Evolutionary conservation across 805 yeast species (phyloP).

Genomic region (Candida loeiensis): DNA sequence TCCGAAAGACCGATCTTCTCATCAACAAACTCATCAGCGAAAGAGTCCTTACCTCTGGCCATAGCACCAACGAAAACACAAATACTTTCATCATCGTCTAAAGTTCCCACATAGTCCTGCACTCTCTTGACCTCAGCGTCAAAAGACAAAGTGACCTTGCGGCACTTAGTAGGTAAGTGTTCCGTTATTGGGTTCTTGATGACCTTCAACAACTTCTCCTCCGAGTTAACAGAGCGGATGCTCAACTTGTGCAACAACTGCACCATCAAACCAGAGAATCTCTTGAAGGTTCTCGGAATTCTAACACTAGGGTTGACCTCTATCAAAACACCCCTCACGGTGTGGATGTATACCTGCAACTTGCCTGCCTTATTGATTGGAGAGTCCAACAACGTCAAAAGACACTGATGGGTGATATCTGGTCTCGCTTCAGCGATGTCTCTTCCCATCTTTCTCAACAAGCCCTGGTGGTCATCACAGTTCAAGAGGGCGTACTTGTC

Average conservation of each 20-base stretch:
- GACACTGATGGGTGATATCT: conserved; percentile 98
- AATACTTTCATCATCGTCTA: conserved; percentile 86
- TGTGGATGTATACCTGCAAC: conserved; percentile 92
- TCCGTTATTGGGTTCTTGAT: conserved; percentile 97
- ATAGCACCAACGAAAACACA: conserved; percentile 99
- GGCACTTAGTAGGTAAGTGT: conserved; percentile 93
- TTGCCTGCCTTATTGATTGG: conserved; percentile 97
- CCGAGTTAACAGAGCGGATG: conserved; percentile 91
- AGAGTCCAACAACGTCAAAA: conserved; percentile 89
- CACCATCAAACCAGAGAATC: conserved; percentile 97
- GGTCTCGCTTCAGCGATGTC: conserved; percentile 98
- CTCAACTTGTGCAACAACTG: conserved; percentile 89
- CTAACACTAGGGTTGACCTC: conserved; percentile 96
- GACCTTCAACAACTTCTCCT: conserved; percentile 88
- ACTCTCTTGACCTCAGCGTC: conserved; percentile 88
- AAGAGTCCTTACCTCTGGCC: conserved; percentile 97
- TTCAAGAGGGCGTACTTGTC: conserved; percentile 91
- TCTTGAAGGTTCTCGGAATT: conserved; percentile 96
- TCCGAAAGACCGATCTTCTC: conserved; percentile 95
- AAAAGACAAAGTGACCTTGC: conserved; percentile 85
- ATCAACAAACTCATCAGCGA: conserved; percentile 95
- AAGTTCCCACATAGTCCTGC: conserved; percentile 76
- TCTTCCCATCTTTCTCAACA: conserved; percentile 91
- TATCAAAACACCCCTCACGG: conserved; percentile 89
- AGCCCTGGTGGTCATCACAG: conserved; percentile 98